phyloP scores from a whole-genome alignment of 177 flowering plant genomes.

The Vitis hybrid region DNA sequence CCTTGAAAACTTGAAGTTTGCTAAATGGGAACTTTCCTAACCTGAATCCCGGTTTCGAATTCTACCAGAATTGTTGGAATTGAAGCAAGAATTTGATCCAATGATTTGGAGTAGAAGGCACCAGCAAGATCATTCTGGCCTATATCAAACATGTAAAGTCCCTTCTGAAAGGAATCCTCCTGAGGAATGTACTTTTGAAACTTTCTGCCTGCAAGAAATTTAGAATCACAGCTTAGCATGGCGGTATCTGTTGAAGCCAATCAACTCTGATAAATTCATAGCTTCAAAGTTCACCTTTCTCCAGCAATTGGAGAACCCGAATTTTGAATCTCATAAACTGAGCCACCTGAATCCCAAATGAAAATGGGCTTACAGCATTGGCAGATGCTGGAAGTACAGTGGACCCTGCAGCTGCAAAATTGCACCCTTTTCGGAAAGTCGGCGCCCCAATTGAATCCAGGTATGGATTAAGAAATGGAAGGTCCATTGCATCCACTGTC shows the following conservation, averaged over 20 bases:
- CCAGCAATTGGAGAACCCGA: conserved; percentile 54
- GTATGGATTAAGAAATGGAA: conserved; percentile 77
- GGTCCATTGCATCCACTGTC: conserved; percentile 78
- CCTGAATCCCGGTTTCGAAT: conserved; percentile 76
- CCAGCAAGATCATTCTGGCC: conserved; percentile 96
- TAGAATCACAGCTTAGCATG: background rate
- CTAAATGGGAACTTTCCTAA: conserved; percentile 13
- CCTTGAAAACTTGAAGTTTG: too few species aligned
- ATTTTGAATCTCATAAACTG: conserved; percentile 78
- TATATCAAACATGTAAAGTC: conserved; percentile 86
- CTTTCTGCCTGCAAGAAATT: conserved; percentile 37
- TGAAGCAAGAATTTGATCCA: conserved; percentile 78
- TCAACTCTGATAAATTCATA: background rate
- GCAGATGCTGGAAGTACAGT: conserved; percentile 73
- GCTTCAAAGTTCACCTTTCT: conserved; percentile 32
- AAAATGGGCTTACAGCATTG: conserved; percentile 74
- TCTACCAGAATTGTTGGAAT: conserved; percentile 71
- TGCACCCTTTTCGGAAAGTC: conserved; percentile 67
- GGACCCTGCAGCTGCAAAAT: conserved; percentile 88
- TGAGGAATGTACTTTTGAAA: conserved; percentile 46
- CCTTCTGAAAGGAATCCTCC: conserved; percentile 53
- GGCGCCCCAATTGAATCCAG: conserved; percentile 80
- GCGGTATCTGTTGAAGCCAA: background rate
- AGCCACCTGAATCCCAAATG: conserved; percentile 73
- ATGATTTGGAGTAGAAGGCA: conserved; percentile 77